Evolutionary conservation across 192 early-diverging fungal species (phyloP).

Genomic region (Mortierella alpina): DNA sequence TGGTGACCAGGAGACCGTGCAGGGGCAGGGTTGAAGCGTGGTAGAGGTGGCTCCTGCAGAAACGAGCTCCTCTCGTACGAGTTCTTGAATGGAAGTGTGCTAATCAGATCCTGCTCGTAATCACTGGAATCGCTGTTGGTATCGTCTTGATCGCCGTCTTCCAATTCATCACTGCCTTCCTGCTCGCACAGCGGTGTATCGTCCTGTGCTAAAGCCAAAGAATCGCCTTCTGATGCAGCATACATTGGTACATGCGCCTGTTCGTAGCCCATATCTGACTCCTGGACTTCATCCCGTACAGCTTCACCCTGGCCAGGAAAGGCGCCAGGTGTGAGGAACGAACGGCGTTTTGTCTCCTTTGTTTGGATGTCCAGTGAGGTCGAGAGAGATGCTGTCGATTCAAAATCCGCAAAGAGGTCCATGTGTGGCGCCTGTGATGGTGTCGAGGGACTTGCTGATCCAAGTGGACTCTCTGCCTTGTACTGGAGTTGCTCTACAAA

Average conservation of each 20-base stretch:
- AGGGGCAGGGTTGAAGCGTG: constrained; percentile 10
- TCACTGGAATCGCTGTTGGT: constrained; percentile 14
- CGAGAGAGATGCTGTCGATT: neutral
- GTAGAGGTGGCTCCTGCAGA: constrained; percentile 10
- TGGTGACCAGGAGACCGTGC: constrained; percentile 6
- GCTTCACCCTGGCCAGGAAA: constrained; percentile 36
- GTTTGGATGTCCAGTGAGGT: constrained; percentile 6
- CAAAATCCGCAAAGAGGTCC: constrained; percentile 43
- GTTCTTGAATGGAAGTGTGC: constrained; percentile 12
- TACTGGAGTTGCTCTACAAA: neutral
- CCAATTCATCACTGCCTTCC: neutral
- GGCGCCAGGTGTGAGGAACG: constrained; percentile 38
- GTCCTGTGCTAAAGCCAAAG: constrained; percentile 8
- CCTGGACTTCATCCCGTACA: neutral
- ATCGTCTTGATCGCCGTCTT: neutral
- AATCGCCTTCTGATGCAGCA: constrained; percentile 28
- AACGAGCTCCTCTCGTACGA: constrained; percentile 20
- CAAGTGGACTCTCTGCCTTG: neutral
- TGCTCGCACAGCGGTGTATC: neutral
- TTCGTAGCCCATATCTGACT: neutral
- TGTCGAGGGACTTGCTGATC: constrained; percentile 5
- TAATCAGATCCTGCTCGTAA: constrained; percentile 9
- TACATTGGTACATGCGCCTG: constrained; percentile 37
- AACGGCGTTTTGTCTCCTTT: constrained; percentile 34
- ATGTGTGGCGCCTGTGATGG: constrained; percentile 3